Evolutionary conservation across 139 green algal species (phyloP), one percentile per base, ranked within the genome.

Genomic region (Gonium pectorale): DNA sequence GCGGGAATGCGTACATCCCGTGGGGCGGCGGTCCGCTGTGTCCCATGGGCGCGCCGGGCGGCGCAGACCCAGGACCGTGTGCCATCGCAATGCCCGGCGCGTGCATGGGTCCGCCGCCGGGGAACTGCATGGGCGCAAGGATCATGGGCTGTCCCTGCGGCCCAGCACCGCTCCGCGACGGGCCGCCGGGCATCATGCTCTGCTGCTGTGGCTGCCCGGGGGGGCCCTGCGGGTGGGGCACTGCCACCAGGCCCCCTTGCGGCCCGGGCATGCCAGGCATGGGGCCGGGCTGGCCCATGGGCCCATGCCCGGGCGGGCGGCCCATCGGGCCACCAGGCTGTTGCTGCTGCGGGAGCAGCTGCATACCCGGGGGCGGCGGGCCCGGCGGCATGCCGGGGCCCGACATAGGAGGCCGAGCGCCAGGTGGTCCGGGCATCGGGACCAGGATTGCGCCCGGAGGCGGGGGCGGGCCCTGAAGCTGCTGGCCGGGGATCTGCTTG

Each of bases 91-190:
- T 82, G 59, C 21, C 51, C 3, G 40, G 59, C 3, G 38, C 56
- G 33, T 51, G 72, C 35, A 71, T 37, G n/a, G 74, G 70, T 19
- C 46, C 46, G 13, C n/a, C n/a, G n/a, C 70, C 54, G 8, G 73
- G 35, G 37, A 69, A 81, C 62, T 83, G 77, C 77, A 83, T 83
- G 27, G 49, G 49, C 41, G 26, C 43, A 44, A 85, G 43, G 33
- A 77, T 67, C 46, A 77, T 70, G n/a, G 33, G 71, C 8, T 67
- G 71, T 1, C 71, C 71, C 9, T 22, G 51, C 15, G 54, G 54
- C 60, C 73, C 54, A 40, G 44, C 31, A 11, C 38, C n/a, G 9
- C 70, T 35, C 8, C 46, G 70, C 11, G 44, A 9, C 21, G 21
- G 21, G 5, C 19, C 67, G 17, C 38, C 38, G 33, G 49, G 52